Evolutionary conservation across 495 filamentous ascomycete genomes (phyloP), one percentile per base, ranked within the genome.

Genomic region (Melanomma pulvis-pyrius): DNA sequence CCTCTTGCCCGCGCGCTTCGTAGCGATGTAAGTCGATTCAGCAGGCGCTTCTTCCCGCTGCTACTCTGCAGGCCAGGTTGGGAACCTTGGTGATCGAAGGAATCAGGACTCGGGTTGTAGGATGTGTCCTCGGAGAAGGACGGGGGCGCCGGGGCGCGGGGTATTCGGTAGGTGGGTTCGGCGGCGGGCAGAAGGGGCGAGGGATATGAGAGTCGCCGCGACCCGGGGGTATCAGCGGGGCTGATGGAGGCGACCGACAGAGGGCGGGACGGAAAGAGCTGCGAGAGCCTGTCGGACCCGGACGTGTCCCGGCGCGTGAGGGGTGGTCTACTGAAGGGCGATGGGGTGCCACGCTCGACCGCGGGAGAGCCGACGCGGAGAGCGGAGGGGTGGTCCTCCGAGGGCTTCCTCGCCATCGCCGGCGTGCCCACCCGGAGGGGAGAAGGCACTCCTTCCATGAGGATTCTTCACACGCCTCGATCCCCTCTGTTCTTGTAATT

Each of bases 181-280:
- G 55, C 30, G n/a, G 70, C 56, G 32, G 69, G 69, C 0, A 53
- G 32, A 46, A 68, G 61, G 8, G 70, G 70, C 1, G 65, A 65
- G 19, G 60, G 70, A 55, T 58, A 58, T 2, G 65, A 69, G 1
- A 55, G 65, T 47, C 70, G 65, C 54, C 66, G 44, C 22, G 70
- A 69, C 24, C 59, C 28, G 24, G 60, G 50, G 13, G 49, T 21
- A 25, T 66, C 62, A 15, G 44, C 21, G 21, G 65, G 25, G 44
- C 28, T 52, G 13, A 51, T 30, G 7, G 62, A 61, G 13, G 56
- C 69, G 21, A 47, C 59, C 8, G 70, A 72, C 17, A 29, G 13
- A 11, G 70, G 66, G 5, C 60, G 65, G 17, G 70, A 69, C 11
- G 66, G 70, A 36, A 72, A 72, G 21, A 72, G 70, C 54, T 72